phyloP scores from a whole-genome alignment of 179 eudicot genomes.

The Beta corolliflora region DNA sequence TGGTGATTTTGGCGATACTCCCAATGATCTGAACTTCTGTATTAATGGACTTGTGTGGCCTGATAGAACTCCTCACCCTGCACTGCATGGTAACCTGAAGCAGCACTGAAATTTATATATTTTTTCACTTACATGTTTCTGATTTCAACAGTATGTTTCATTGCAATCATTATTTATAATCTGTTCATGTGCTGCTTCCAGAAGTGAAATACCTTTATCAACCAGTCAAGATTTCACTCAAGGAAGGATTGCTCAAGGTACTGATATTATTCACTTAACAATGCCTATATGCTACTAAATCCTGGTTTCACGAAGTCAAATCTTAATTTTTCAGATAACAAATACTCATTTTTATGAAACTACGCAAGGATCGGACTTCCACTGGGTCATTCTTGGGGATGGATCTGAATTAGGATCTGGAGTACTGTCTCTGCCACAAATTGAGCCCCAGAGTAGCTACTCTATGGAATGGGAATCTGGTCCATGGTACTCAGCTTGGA shows the following conservation, averaged over 20 bases:
- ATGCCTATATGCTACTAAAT: background rate
- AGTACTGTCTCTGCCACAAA: constrained; percentile 48
- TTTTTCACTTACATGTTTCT: background rate
- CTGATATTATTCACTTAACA: constrained; percentile 11
- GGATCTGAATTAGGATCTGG: constrained; percentile 82
- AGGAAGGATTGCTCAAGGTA: constrained; percentile 75
- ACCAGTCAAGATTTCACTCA: constrained; percentile 77
- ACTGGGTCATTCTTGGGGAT: constrained; percentile 75
- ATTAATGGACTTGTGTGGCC: constrained; percentile 91
- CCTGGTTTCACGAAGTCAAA: constrained; percentile 9
- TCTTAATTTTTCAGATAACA: constrained; percentile 52
- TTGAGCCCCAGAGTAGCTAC: constrained; percentile 59
- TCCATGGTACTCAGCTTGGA: constrained; percentile 74
- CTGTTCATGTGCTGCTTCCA: constrained; percentile 37
- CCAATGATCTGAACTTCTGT: constrained; percentile 94
- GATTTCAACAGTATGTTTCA: constrained; percentile 10
- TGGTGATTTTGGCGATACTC: constrained; percentile 93
- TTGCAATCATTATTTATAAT: constrained; percentile 1
- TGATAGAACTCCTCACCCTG: constrained; percentile 95
- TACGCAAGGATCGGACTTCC: constrained; percentile 69
- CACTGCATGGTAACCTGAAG: constrained; percentile 64
- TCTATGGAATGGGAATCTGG: constrained; percentile 63
- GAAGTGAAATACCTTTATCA: constrained; percentile 90
- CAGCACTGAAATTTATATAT: background rate
- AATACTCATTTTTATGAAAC: constrained; percentile 74